Evolutionary conservation across 73 alveolate genomes (phyloP).

Genomic region (Breviolum minutum): DNA sequence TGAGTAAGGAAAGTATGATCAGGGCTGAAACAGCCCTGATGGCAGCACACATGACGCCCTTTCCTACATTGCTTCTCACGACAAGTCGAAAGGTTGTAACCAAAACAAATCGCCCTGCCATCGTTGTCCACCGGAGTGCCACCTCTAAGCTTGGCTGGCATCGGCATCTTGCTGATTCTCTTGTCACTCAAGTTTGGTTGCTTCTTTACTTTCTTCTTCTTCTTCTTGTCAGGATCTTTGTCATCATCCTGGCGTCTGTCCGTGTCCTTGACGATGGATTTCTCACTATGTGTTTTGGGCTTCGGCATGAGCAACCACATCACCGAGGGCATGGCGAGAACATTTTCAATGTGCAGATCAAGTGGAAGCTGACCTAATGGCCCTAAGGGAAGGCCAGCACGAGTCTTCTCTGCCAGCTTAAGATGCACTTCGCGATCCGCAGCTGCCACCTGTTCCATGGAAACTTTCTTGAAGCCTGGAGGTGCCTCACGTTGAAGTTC

Average conservation of each 20-base stretch:
- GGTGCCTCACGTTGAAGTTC: neutral
- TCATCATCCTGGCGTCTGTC: neutral
- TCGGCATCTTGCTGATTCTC: neutral
- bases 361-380: no score
- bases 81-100: neutral
- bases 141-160: neutral
- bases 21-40: neutral
- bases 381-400: no score
- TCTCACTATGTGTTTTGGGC: no score
- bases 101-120: neutral
- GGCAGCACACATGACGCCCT: constrained; percentile 4
- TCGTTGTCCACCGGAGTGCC: neutral
- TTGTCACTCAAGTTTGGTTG: neutral
- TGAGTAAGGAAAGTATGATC: neutral
- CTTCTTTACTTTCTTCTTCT: no score
- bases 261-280: no score
- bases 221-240: no score
- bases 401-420: no score
- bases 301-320: neutral
- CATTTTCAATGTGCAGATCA: no score
- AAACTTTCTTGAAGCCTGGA: neutral
- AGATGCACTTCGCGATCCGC: no score
- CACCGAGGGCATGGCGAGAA: no score
- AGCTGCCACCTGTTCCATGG: no score
- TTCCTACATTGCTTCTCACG: neutral